Evolutionary conservation across 78 protist species (phyloP).

Genomic region (Guillardia theta): DNA sequence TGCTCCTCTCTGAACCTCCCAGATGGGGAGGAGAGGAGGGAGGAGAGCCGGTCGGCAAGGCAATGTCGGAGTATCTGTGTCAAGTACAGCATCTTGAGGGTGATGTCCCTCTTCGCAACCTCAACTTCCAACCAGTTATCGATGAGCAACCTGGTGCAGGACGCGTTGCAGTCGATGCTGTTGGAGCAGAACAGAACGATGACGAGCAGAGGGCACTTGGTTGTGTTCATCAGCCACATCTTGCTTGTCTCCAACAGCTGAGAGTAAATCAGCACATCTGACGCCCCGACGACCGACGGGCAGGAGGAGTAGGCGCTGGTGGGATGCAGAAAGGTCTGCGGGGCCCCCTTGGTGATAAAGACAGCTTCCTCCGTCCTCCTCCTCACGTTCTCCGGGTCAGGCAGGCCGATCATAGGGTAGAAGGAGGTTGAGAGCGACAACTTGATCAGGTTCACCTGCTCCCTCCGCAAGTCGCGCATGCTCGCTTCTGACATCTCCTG

Average conservation of each 20-base stretch:
- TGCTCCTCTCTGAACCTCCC: no score
- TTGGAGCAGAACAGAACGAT: not conserved
- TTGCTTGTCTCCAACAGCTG: constrained; percentile 11
- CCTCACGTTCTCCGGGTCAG: not conserved
- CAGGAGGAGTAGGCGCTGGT: not conserved
- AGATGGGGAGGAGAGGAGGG: not conserved
- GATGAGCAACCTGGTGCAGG: constrained; percentile 22
- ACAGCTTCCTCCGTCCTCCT: not conserved
- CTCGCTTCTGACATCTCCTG: not conserved
- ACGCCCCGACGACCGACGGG: constrained; percentile 5
- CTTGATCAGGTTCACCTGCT: not conserved
- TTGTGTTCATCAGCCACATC: not conserved
- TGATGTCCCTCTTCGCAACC: not conserved
- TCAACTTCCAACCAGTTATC: not conserved
- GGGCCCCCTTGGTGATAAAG: not conserved
- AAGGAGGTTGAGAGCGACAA: not conserved
- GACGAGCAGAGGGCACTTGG: not conserved
- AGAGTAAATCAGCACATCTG: not conserved
- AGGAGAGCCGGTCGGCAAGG: not conserved
- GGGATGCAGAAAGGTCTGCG: not conserved
- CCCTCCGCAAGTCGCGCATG: not conserved
- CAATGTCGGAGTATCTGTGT: not conserved
- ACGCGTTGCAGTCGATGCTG: constrained; percentile 2
- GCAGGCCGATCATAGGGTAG: not conserved
- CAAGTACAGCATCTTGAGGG: not conserved